These are phyloP conservation scores for Asterochloris sp. DNA, from an alignment of 139 green algal genomes.

Conservation along the genomic window DNA sequence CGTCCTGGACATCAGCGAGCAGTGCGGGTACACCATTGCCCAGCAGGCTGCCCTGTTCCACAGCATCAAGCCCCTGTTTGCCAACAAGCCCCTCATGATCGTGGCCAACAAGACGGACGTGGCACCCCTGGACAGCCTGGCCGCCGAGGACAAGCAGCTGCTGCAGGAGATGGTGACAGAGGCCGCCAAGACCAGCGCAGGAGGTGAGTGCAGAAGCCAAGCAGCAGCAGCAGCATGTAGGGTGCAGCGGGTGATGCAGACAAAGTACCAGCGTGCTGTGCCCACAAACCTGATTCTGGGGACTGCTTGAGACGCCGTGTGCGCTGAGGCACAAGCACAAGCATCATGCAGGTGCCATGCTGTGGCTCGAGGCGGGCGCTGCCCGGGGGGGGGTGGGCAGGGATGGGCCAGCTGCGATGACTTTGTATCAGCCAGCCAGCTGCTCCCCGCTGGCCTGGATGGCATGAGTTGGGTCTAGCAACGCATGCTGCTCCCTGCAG, in stretches of 20 bases:
- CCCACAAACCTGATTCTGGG: too few species aligned
- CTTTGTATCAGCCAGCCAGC: not conserved
- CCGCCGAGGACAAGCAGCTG: conserved; percentile 49
- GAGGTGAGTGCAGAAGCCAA: conserved; percentile 12
- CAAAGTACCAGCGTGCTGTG: too few species aligned
- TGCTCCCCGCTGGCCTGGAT: not conserved
- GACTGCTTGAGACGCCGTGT: too few species aligned
- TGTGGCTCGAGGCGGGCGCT: too few species aligned
- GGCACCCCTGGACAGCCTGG: conserved; percentile 29
- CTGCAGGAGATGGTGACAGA: conserved; percentile 81
- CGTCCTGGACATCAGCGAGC: conserved; percentile 92
- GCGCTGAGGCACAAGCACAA: too few species aligned
- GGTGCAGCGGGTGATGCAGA: too few species aligned
- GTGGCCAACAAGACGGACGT: conserved; percentile 92
- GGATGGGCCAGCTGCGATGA: not conserved
- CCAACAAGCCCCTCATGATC: conserved; percentile 97
- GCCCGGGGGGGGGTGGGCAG: not conserved
- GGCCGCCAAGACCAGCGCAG: conserved; percentile 49
- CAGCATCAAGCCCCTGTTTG: conserved; percentile 97
- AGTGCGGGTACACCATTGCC: conserved; percentile 92
- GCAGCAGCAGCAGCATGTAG: too few species aligned
- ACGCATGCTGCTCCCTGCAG: not conserved
- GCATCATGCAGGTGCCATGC: too few species aligned
- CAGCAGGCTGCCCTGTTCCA: conserved; percentile 97
- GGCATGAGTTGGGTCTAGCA: not conserved